Evolutionary conservation across 352 stramenopile species (phyloP), one percentile per base, ranked within the genome.

Genomic region (Phytophthora constricta): DNA sequence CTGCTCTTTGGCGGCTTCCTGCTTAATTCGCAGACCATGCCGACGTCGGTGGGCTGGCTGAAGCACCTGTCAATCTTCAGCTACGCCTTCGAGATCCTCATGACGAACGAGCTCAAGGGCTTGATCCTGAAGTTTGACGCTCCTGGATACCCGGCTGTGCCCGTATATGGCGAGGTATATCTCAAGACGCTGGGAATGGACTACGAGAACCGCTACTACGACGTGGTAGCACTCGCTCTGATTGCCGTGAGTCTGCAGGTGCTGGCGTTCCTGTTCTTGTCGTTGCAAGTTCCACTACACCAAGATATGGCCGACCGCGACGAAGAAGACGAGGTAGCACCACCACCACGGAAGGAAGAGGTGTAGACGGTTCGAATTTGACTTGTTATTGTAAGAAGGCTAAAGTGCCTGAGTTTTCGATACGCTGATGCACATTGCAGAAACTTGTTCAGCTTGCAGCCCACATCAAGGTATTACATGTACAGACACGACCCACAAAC

Each of bases 61-160:
- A 84, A 91, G 56, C 79, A 89, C 51, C 71, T 91, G 20, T 92
- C 84, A 16, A 87, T 91, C 66, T 93, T 91, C 61, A 87, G 78
- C 56, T 93, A 93, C 58, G 86, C 80, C 39, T 93, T 92, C 46
- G 86, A 93, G 60, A 86, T 92, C 52, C 76, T 92, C 62, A 89
- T 92, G 80, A 89, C 82, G 17, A 92, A 90, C 62, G 84, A 92
- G 59, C 76, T 92, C 19, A 82, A 87, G 52, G 82, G 84, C 1
- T 56, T 92, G 33, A 62, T 90, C 47, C 70, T 92, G 41, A 87
- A 72, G 68, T 92, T 92, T 54, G 70, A 92, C 54, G 84, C 84
- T 14, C 78, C 82, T 0, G 84, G 84, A 17, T 90, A 90, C 70
- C 79, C 82, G 11, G 66, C 69, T 20, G 74, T 92, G 13, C 84